phyloP scores from a whole-genome alignment of 495 filamentous ascomycete species.

The Endocarpon pusillum region DNA sequence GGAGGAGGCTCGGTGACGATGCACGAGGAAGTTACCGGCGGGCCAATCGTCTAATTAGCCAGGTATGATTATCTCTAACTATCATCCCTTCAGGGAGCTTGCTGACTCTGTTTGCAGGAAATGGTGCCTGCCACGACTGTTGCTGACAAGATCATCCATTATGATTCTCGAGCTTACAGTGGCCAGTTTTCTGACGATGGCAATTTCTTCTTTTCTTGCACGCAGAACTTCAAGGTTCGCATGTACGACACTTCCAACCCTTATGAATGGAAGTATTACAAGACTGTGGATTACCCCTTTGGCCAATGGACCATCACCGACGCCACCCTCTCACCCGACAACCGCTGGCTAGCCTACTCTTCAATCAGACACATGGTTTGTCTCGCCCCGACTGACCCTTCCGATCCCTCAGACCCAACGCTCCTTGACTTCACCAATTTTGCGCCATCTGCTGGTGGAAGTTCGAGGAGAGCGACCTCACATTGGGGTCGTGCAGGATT shows the following conservation, averaged over 20 bases:
- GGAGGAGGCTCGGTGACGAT: conserved; percentile 60
- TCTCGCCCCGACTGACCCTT: conserved; percentile 73
- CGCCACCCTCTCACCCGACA: conserved; percentile 81
- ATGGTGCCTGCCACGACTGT: conserved; percentile 45
- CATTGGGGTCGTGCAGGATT: conserved; percentile 29
- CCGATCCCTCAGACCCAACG: conserved; percentile 57
- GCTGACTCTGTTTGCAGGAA: conserved; percentile 4
- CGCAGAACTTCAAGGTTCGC: conserved; percentile 81
- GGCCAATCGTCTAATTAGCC: conserved; percentile 44
- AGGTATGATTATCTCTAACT: conserved; percentile 26
- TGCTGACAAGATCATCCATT: conserved; percentile 79
- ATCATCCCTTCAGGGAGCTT: not conserved
- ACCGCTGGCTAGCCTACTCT: conserved; percentile 74
- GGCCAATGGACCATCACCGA: conserved; percentile 95
- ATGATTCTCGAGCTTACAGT: conserved; percentile 70
- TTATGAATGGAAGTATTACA: conserved; percentile 90
- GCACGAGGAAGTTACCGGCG: conserved; percentile 31
- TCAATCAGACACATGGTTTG: conserved; percentile 71
- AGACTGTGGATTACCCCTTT: conserved; percentile 69
- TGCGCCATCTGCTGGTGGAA: conserved; percentile 9
- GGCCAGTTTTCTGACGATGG: conserved; percentile 95
- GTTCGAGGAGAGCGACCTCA: conserved; percentile 18
- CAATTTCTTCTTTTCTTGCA: conserved; percentile 93
- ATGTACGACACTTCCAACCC: conserved; percentile 98
- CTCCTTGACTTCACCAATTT: conserved; percentile 51